Percentiles rank a stretch among this genome's conserved stretches.
phyloP scores from a whole-genome alignment of 2,329 filamentous ascomycete genomes.

The Aaosphaeria pasadenensis region DNA sequence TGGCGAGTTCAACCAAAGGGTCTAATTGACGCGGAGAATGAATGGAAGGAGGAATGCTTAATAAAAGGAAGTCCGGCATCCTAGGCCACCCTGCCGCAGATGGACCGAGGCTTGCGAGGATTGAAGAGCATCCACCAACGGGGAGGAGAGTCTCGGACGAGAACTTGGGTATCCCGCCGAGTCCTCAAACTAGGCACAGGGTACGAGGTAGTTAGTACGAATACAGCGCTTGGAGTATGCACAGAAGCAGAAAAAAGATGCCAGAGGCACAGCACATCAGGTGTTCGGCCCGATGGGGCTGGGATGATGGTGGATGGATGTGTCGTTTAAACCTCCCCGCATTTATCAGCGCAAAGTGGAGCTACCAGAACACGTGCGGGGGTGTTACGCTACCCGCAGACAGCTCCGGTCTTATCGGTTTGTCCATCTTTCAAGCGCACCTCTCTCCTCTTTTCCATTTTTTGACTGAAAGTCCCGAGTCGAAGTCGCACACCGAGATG shows the following conservation, averaged over 20 bases:
- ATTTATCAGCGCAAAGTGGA: constrained; percentile 18
- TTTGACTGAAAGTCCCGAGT: constrained; percentile 21
- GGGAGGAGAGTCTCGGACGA: no score
- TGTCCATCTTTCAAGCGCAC: constrained; percentile 6
- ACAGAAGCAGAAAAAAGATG: neutral
- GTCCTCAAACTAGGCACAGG: neutral
- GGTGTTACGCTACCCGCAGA: constrained; percentile 17
- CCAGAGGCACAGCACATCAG: neutral
- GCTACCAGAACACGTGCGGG: constrained; percentile 19
- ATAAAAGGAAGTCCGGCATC: no score
- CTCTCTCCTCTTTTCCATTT: constrained; percentile 24
- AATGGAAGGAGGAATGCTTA: no score
- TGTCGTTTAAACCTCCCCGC: constrained; percentile 18
- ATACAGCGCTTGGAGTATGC: neutral
- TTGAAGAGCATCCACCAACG: no score
- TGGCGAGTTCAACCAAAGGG: no score
- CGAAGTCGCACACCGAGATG: constrained; percentile 15
- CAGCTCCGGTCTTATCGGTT: constrained; percentile 11
- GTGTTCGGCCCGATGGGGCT: neutral
- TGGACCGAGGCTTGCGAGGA: no score
- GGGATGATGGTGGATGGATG: neutral
- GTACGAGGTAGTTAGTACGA: neutral
- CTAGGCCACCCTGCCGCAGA: no score
- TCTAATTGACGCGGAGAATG: no score
- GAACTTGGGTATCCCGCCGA: neutral